Conservation (phyloP, 1,139 yeast species). For the Diutina scorzettiae region DNA sequence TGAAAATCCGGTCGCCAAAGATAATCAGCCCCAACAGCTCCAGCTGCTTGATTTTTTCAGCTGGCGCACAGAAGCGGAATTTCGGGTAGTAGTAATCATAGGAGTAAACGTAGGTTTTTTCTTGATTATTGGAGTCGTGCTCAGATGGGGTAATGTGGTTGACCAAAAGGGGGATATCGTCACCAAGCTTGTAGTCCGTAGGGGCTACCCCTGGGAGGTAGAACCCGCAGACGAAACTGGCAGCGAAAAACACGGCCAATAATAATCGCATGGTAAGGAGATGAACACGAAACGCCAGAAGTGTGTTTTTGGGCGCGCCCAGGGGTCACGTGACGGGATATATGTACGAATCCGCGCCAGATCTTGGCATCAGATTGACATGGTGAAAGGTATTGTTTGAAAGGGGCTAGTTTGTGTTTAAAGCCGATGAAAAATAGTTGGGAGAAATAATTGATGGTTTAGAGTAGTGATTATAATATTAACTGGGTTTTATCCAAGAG, state of each 20-base stretch:
- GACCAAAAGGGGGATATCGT: conserved; percentile 64
- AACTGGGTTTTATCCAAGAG: no score
- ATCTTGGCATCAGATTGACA: no score
- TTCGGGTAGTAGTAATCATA: conserved; percentile 79
- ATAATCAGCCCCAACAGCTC: conserved; percentile 88
- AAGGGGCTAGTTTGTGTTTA: no score
- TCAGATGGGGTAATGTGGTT: conserved; percentile 82
- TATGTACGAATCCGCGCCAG: no score
- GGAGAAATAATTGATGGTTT: no score
- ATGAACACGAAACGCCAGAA: no score
- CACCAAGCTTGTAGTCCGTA: conserved; percentile 66
- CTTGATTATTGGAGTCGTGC: conserved; percentile 25
- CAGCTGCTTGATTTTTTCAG: conserved; percentile 57
- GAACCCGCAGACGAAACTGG: conserved; percentile 23
- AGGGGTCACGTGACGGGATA: no score
- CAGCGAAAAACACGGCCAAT: neutral
- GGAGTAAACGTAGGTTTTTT: conserved; percentile 52
- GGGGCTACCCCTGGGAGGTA: conserved; percentile 96
- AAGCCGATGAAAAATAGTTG: no score
- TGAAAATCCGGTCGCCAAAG: conserved; percentile 91
- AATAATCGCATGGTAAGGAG: conserved; percentile 1
- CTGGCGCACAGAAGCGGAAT: conserved; percentile 76
- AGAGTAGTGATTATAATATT: no score
- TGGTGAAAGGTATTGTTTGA: no score
- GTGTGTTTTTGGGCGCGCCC: no score